Evolutionary conservation across 1,284 basidiomycete species (phyloP).

Genomic region (Fomitopsis pinicola): DNA sequence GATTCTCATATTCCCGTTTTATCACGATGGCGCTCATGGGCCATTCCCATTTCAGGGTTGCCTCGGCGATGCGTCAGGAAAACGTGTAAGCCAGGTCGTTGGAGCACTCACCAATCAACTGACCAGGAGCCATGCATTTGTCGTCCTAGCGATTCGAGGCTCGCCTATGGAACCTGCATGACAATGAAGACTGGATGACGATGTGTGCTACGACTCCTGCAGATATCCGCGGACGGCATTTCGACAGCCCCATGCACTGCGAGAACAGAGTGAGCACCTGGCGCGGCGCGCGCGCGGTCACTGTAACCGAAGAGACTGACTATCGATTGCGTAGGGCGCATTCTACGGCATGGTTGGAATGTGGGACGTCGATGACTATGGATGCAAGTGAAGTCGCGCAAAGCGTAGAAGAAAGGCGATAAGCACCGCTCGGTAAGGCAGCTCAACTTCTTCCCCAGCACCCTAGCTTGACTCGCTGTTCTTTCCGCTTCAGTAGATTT

Average conservation of each 20-base stretch:
- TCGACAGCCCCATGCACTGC: background rate
- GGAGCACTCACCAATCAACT: background rate
- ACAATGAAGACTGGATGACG: background rate
- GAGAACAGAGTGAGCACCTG: background rate
- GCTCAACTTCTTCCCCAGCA: no score
- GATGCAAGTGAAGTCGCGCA: background rate
- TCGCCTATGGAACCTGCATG: background rate
- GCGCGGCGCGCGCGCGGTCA: no score
- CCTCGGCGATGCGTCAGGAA: background rate
- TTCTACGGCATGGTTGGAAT: background rate
- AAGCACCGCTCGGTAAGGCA: no score
- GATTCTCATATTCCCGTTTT: background rate
- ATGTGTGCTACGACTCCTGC: background rate
- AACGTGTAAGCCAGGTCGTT: background rate
- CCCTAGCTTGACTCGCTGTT: no score
- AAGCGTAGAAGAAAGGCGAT: no score
- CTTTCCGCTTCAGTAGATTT: no score
- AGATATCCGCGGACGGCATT: background rate
- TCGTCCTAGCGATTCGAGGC: background rate
- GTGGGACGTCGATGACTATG: background rate
- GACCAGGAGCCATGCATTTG: background rate
- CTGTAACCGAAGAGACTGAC: background rate
- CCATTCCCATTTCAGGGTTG: background rate
- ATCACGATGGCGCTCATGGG: background rate
- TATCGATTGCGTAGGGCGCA: background rate